phyloP scores from a whole-genome alignment of 139 green algal genomes.

The Desmodesmus armatus region DNA sequence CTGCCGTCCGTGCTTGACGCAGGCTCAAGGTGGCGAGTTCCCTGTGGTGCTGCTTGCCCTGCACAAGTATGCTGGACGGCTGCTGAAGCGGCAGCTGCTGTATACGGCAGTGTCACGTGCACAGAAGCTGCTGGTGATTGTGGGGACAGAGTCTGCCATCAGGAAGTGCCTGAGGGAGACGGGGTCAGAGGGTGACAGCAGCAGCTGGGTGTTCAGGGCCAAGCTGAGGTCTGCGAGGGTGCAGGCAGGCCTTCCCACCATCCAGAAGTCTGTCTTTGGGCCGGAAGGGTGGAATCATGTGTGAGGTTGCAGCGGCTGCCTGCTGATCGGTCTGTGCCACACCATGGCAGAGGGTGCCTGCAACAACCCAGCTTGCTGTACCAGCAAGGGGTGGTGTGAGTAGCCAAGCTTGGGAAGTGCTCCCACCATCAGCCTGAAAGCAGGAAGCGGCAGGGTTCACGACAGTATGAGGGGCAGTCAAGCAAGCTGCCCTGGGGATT shows the following conservation, averaged over 20 bases:
- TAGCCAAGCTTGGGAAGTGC: too few relatives aligned
- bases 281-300: background rate
- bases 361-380: too few relatives aligned
- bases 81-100: constrained; percentile 78
- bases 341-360: too few relatives aligned
- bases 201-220: too few relatives aligned
- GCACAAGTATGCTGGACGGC: background rate
- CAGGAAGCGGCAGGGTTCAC: too few relatives aligned
- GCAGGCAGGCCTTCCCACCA: background rate
- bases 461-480: too few relatives aligned
- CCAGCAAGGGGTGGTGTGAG: too few relatives aligned
- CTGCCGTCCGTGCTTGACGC: background rate
- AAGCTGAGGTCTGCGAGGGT: too few relatives aligned
- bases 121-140: constrained; percentile 64
- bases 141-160: constrained; percentile 38
- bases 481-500: too few relatives aligned
- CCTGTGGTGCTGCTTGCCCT: constrained; percentile 79
- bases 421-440: too few relatives aligned
- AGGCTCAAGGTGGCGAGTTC: constrained; percentile 88
- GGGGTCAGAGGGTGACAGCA: too few relatives aligned
- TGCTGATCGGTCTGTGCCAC: background rate
- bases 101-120: constrained; percentile 83
- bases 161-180: background rate
- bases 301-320: background rate
- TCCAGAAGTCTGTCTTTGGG: too few relatives aligned